phyloP scores from a whole-genome alignment of 2,329 filamentous ascomycete genomes.

The Claviceps pazoutovae region DNA sequence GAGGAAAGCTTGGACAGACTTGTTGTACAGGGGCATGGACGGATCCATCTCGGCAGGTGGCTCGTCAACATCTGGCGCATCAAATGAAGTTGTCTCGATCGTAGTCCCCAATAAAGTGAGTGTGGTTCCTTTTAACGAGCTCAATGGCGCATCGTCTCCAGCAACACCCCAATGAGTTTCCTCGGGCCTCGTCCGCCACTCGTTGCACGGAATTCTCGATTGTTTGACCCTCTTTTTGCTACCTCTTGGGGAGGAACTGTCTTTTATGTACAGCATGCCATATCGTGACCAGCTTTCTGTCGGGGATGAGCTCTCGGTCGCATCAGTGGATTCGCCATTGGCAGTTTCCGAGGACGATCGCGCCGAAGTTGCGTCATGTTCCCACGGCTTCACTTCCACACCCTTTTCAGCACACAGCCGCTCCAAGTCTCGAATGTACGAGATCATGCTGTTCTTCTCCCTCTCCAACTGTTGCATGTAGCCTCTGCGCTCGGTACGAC shows the following conservation, averaged over 20 bases:
- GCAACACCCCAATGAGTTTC: slow-evolving; percentile 55
- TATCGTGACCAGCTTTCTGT: slow-evolving; percentile 19
- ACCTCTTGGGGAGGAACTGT: slow-evolving; percentile 8
- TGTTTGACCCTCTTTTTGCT: slow-evolving; percentile 10
- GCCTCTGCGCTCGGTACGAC: slow-evolving; percentile 63
- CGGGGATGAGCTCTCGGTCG: slow-evolving; percentile 5
- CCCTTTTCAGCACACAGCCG: slow-evolving; percentile 47
- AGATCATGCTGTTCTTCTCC: slow-evolving; percentile 53
- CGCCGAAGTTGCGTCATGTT: slow-evolving; percentile 15
- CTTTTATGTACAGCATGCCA: slow-evolving; percentile 22
- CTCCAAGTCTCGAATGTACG: slow-evolving; percentile 55
- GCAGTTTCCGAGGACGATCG: slow-evolving; percentile 14
- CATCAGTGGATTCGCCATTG: slow-evolving; percentile 12
- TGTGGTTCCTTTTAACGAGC: slow-evolving; percentile 60
- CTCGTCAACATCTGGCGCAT: slow-evolving; percentile 52
- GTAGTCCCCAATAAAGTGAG: slow-evolving; percentile 69
- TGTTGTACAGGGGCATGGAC: slow-evolving; percentile 44
- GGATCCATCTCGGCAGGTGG: slow-evolving; percentile 21
- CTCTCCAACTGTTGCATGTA: slow-evolving; percentile 65
- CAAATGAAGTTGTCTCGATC: slow-evolving; percentile 63
- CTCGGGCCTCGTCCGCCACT: slow-evolving; percentile 30
- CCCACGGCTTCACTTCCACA: slow-evolving; percentile 43
- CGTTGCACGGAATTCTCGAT: slow-evolving; percentile 15
- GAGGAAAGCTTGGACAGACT: slow-evolving; percentile 58
- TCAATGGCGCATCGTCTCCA: slow-evolving; percentile 49